These are phyloP conservation scores for Cyamopsis tetragonoloba DNA, from an alignment of 306 rosid genomes.

Conservation along the genomic window DNA sequence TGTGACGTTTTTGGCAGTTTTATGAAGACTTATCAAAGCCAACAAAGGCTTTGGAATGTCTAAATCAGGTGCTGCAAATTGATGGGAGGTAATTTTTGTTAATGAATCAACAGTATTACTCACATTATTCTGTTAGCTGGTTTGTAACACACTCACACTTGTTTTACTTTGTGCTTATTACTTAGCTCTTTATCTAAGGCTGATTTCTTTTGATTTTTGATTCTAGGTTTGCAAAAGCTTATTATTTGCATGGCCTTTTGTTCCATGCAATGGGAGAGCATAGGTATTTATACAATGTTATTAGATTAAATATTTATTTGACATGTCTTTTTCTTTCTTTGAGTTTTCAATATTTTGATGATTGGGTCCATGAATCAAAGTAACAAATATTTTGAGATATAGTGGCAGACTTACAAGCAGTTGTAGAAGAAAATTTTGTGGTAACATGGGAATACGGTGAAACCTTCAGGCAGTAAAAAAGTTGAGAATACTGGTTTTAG, in stretches of 20 bases:
- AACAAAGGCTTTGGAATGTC: constrained; percentile 63
- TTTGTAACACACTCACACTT: no score
- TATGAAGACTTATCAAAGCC: constrained; percentile 59
- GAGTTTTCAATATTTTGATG: no score
- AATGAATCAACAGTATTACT: constrained; percentile 23
- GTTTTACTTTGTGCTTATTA: constrained; percentile 16
- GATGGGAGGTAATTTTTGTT: constrained; percentile 65
- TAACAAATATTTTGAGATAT: not conserved
- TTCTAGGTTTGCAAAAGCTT: constrained; percentile 89
- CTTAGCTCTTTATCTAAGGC: constrained; percentile 18
- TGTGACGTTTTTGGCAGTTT: constrained; percentile 42
- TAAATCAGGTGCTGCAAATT: constrained; percentile 62
- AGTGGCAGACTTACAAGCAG: not conserved
- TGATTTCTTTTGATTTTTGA: constrained; percentile 28
- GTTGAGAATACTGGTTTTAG: constrained; percentile 5
- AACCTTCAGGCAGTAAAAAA: not conserved
- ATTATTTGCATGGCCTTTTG: constrained; percentile 79
- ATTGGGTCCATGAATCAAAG: constrained; percentile 19
- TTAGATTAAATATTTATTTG: constrained; percentile 22
- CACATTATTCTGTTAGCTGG: no score
- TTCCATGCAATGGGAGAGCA: constrained; percentile 94
- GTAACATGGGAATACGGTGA: constrained; percentile 18
- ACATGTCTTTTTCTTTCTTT: not conserved
- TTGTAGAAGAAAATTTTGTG: constrained; percentile 6
- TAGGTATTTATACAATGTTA: constrained; percentile 46